Evolutionary conservation across 2,329 filamentous ascomycete genomes (phyloP).

Genomic region (Fusarium phyllophilum): DNA sequence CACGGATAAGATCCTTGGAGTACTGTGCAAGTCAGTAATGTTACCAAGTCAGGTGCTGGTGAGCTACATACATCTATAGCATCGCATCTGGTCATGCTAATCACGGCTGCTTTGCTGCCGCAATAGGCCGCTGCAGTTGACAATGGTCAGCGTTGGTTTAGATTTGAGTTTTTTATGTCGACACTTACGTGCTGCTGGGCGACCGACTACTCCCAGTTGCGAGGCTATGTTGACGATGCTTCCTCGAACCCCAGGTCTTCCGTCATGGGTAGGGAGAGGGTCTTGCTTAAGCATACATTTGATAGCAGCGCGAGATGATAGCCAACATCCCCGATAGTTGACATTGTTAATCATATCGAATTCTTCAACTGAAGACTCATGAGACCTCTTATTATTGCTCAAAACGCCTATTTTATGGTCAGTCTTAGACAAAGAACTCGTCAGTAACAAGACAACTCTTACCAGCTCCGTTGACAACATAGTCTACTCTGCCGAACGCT

Average conservation of each 20-base stretch:
- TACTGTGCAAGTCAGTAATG: slow-evolving; percentile 52
- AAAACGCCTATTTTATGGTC: not conserved
- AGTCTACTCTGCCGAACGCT: not conserved
- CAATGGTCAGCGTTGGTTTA: rapidly evolving
- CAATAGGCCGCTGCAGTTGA: slow-evolving; percentile 60
- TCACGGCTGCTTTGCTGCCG: slow-evolving; percentile 67
- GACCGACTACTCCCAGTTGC: slow-evolving; percentile 61
- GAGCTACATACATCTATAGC: slow-evolving; percentile 7
- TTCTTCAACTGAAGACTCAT: slow-evolving; percentile 1
- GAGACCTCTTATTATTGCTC: slow-evolving; percentile 15
- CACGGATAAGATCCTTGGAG: slow-evolving; percentile 52
- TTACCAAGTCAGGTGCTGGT: rapidly evolving
- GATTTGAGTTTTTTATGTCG: rapidly evolving
- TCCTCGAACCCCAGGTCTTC: slow-evolving; percentile 46
- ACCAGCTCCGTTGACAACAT: slow-evolving; percentile 20
- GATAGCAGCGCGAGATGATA: slow-evolving; percentile 57
- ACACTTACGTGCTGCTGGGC: slow-evolving; percentile 51
- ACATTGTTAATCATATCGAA: slow-evolving; percentile 65
- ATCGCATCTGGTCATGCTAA: slow-evolving; percentile 67
- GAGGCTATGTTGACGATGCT: slow-evolving; percentile 64
- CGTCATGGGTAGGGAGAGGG: slow-evolving; percentile 51
- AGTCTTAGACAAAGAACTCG: not conserved
- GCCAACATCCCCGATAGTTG: slow-evolving; percentile 64
- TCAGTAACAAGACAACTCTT: not conserved
- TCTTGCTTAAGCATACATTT: slow-evolving; percentile 58